Percentiles rank a stretch among this genome's conserved stretches.
phyloP scores from a whole-genome alignment of 2,329 filamentous ascomycete genomes.

The Apiospora rasikravindrae region DNA sequence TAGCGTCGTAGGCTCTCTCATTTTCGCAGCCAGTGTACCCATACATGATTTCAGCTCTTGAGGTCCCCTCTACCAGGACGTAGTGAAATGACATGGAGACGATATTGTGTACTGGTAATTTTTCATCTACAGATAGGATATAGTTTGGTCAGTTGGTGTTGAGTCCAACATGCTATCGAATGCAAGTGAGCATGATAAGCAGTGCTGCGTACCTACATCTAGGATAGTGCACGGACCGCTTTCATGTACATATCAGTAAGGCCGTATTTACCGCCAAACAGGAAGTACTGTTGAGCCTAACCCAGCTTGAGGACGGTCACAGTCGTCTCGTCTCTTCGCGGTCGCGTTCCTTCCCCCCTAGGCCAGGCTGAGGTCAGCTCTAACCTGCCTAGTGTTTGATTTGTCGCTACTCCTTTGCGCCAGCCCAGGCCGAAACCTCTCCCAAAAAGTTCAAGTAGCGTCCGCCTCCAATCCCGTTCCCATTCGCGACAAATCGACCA shows the following conservation, averaged over 20 bases:
- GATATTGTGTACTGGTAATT: no score
- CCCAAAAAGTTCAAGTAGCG: slow-evolving; percentile 20
- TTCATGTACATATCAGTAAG: background rate
- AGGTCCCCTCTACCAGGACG: background rate
- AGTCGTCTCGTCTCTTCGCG: slow-evolving; percentile 8
- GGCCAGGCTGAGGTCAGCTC: slow-evolving; percentile 16
- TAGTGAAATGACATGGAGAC: background rate
- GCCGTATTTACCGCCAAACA: background rate
- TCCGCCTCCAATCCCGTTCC: slow-evolving; percentile 5
- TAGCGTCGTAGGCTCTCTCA: background rate
- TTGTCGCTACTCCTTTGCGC: slow-evolving; percentile 14
- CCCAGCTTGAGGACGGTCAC: slow-evolving; percentile 1
- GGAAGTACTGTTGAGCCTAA: background rate
- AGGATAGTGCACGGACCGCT: background rate
- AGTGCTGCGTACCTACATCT: background rate
- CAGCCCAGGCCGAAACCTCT: slow-evolving; percentile 16
- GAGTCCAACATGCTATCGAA: background rate
- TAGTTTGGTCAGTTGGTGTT: background rate
- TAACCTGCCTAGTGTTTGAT: slow-evolving; percentile 15
- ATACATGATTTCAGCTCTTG: no score
- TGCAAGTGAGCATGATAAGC: background rate
- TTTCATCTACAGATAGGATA: background rate
- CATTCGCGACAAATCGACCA: slow-evolving; percentile 1
- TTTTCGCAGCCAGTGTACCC: background rate
- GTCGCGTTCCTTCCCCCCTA: slow-evolving; percentile 5